phyloP scores from a whole-genome alignment of 108 stramenopile genomes.

The Bacterosira constricta region DNA sequence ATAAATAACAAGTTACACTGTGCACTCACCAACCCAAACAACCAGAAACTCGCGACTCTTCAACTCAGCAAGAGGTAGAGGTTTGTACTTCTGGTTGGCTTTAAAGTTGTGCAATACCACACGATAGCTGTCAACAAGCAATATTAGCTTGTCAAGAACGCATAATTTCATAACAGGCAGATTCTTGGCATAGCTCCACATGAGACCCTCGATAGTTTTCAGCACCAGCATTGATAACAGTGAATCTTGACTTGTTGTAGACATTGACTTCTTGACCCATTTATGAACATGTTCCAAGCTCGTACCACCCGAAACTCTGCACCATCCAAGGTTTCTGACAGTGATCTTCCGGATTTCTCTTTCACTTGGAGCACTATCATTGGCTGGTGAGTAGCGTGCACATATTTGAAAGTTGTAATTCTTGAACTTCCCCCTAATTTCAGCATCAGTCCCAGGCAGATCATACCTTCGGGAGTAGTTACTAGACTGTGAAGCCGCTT shows the following conservation, averaged over 20 bases:
- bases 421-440: not conserved
- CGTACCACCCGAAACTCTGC: not conserved
- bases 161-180: not conserved
- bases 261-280: conserved; percentile 12
- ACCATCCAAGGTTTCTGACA: conserved; percentile 24
- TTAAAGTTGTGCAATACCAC: conserved; percentile 22
- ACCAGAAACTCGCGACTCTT: conserved; percentile 34
- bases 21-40: conserved; percentile 43
- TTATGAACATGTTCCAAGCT: not conserved
- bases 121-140: conserved; percentile 22
- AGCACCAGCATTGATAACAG: conserved; percentile 11
- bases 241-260: conserved; percentile 2
- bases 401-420: conserved; percentile 20
- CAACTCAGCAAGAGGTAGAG: conserved; percentile 8
- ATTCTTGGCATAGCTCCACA: conserved; percentile 15
- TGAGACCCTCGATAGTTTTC: conserved; percentile 5
- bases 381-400: not conserved
- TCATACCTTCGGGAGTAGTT: conserved; percentile 8
- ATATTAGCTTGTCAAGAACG: conserved; percentile 18
- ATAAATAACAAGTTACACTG: not conserved
- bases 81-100: not conserved
- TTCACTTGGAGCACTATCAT: not conserved
- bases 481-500: conserved; percentile 3
- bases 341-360: not conserved
- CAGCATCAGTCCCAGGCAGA: conserved; percentile 7